phyloP scores from a whole-genome alignment of 352 stramenopile species.

The Phytophthora foliorum region DNA sequence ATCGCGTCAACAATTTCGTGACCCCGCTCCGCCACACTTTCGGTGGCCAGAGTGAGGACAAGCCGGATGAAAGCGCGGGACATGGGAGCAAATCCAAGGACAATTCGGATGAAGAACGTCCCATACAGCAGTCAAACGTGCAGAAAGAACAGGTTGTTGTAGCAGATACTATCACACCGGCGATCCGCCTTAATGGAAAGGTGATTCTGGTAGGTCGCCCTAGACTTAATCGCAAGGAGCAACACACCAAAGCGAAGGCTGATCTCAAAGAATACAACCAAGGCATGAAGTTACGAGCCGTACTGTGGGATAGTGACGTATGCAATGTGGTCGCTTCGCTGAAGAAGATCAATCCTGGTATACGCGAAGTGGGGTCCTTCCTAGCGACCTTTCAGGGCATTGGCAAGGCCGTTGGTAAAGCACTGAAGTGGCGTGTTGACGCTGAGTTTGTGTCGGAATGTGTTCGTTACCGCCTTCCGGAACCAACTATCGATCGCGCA shows the following conservation, averaged over 20 bases:
- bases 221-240: constrained; percentile 2
- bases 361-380: background rate
- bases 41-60: too few species aligned
- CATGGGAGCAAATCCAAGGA: too few species aligned
- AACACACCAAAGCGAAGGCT: constrained; percentile 1
- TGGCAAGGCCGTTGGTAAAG: background rate
- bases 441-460: background rate
- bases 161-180: background rate
- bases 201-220: background rate
- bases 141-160: background rate
- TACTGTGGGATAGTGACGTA: background rate
- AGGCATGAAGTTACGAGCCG: background rate
- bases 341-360: background rate
- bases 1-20: too few species aligned
- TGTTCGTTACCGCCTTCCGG: constrained; percentile 7
- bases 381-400: background rate
- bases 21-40: too few species aligned
- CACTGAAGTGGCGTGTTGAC: background rate
- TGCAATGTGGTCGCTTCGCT: background rate
- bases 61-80: too few species aligned
- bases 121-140: background rate
- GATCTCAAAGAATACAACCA: constrained; percentile 18
- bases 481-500: background rate
- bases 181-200: background rate
- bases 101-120: too few species aligned